Evolutionary conservation across 805 yeast genomes (phyloP), one percentile per base, ranked within the genome.

Genomic region (Sugiyamaella chiloensis): DNA sequence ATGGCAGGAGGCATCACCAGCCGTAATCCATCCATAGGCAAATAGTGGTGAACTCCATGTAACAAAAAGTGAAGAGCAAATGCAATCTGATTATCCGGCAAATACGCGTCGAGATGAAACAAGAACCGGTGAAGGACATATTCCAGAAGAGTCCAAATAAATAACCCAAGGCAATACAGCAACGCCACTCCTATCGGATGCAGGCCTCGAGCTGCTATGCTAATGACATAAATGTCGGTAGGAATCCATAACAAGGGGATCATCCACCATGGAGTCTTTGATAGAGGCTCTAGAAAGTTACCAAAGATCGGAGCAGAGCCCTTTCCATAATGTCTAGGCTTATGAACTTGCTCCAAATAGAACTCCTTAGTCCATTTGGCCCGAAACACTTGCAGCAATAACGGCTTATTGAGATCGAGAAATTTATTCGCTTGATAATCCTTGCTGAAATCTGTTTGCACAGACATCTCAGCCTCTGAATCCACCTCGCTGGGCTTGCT

Each of bases 231-330:
- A 19, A 81, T 57, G 62, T 88, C 87, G 40, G 79, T 81, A 1
- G 97, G 97, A 39, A 88, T 65, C 98, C 99, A 95, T 21, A 88
- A 56, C 0, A 71, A 51, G 14, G 99, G 99, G 17, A 93, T 85
- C 20, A 88, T 85, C 78, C 82, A 93, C 98, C 98, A 93, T 9
- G 97, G 84, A 2, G 99, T 93, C 60, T 84, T 73, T 5, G 95
- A 81, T 21, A 93, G 63, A 3, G 97, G 97, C 69, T 93, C 99
- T 51, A 93, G 71, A 66, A 91, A 86, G 68, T 90, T 89, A 42
- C 99, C 99, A 67, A 93, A 93, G 46, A 93, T 65, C 5, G 90
- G 96, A 9, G 99, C 99, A 2, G 96, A 87, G 8, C 96, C 97
- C 64, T 89, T 83, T 55, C 98, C 98, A 64, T 90, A 93, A 67